phyloP scores from a whole-genome alignment of 371 early-diverging fungal genomes.

The Funneliformis caledonium region DNA sequence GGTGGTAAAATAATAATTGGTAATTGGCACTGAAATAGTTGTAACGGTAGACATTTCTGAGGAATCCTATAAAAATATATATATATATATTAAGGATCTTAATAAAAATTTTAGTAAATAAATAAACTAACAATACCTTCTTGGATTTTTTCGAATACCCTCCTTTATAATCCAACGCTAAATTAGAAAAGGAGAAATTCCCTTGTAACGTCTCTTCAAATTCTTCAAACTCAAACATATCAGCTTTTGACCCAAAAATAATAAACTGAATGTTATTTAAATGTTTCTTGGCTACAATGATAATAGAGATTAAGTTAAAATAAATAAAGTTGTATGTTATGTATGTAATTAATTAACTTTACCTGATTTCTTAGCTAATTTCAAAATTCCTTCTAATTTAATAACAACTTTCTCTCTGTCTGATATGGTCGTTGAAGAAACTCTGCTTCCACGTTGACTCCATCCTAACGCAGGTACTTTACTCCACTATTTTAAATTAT shows the following conservation, averaged over 20 bases:
- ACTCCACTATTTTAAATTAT: slow-evolving; percentile 18
- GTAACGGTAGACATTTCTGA: background rate
- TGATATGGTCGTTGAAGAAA: background rate
- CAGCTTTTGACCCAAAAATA: background rate
- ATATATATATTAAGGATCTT: no score
- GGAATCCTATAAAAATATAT: background rate
- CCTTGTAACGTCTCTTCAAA: background rate
- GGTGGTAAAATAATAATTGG: background rate
- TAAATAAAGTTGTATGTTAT: background rate
- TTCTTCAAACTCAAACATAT: background rate
- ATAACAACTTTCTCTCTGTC: background rate
- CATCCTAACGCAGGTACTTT: background rate
- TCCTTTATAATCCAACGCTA: slow-evolving; percentile 1
- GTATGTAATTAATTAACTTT: background rate
- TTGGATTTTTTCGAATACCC: background rate
- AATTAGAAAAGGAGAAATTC: background rate
- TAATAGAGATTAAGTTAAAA: background rate
- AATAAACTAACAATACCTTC: background rate
- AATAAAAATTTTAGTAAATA: background rate
- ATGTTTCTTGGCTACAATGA: background rate
- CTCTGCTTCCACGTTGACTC: background rate
- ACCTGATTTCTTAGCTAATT: background rate
- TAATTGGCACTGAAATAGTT: background rate
- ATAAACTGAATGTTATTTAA: slow-evolving; percentile 9
- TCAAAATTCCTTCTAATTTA: slow-evolving; percentile 19